Conservation (phyloP, 129 eudicot genomes). For the Sambucus nigra region DNA sequence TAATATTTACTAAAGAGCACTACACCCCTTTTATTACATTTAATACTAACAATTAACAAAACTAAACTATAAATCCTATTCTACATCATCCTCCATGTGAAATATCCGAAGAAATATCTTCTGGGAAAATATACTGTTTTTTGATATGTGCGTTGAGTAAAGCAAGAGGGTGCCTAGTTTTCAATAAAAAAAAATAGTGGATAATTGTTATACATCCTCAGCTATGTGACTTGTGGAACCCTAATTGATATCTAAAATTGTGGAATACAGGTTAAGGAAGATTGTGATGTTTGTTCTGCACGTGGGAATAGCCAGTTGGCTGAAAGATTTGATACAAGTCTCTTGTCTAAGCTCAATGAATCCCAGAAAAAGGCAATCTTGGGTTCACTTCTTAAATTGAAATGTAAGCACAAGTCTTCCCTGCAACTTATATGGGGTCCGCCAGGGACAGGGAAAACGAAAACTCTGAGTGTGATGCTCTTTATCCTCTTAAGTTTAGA, state of each 20-base stretch:
- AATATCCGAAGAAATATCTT: too few species aligned
- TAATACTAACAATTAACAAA: too few species aligned
- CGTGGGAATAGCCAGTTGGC: neutral
- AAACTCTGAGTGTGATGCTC: slow-evolving; percentile 32
- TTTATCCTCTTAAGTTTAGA: slow-evolving; percentile 24
- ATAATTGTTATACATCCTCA: neutral
- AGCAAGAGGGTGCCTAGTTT: neutral
- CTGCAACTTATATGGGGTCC: slow-evolving; percentile 72
- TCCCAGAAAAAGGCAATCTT: slow-evolving; percentile 49
- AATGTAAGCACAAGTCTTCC: slow-evolving; percentile 17
- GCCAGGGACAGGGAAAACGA: slow-evolving; percentile 74
- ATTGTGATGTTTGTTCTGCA: neutral
- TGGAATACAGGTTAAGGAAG: neutral
- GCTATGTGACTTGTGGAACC: neutral
- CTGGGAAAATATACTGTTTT: neutral
- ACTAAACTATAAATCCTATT: too few species aligned
- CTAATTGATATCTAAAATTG: neutral
- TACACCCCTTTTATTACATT: too few species aligned
- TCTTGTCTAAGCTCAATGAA: slow-evolving; percentile 24
- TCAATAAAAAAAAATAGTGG: neutral
- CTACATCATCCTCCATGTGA: too few species aligned
- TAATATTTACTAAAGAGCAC: too few species aligned
- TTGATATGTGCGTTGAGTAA: neutral
- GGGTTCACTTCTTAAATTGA: slow-evolving; percentile 23
- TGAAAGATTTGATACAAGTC: neutral